A percentile compares a stretch with the other conserved stretches of the same genome.
Conservation (phyloP, 2,329 filamentous ascomycete genomes). For the Aspergillus jensenii region DNA sequence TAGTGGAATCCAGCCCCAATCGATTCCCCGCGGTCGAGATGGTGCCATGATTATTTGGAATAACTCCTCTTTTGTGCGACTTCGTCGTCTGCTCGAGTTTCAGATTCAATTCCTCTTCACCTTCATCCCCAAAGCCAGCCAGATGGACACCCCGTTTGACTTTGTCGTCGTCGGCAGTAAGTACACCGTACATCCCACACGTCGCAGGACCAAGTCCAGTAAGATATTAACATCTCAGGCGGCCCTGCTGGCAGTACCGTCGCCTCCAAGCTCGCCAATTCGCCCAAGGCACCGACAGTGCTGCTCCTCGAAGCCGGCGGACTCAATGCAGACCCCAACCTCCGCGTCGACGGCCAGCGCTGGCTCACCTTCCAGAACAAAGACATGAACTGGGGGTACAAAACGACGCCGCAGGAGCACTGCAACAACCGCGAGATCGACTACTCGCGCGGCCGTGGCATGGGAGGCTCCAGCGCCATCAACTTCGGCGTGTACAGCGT, state of each 20-base stretch:
- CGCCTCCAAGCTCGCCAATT: conserved; percentile 53
- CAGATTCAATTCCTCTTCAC: too few relatives aligned
- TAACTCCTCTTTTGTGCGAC: too few relatives aligned
- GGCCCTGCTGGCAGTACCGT: conserved; percentile 62
- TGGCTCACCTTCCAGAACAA: conserved; percentile 53
- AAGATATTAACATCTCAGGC: conserved; percentile 35
- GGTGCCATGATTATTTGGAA: too few relatives aligned
- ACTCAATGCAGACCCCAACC: conserved; percentile 47
- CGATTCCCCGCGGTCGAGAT: too few relatives aligned
- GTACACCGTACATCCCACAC: neutral
- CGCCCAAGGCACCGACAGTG: conserved; percentile 50
- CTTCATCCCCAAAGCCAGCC: too few relatives aligned
- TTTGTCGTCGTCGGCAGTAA: neutral
- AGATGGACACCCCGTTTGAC: neutral
- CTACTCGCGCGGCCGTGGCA: conserved; percentile 52
- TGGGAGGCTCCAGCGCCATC: conserved; percentile 55
- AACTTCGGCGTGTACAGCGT: conserved; percentile 57
- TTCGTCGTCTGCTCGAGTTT: too few relatives aligned
- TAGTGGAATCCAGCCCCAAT: too few relatives aligned
- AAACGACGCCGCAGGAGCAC: conserved; percentile 49
- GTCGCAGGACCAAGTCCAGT: neutral
- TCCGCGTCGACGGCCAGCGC: conserved; percentile 56
- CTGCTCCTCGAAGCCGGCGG: conserved; percentile 63
- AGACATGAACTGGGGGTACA: conserved; percentile 55
- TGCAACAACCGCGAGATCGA: conserved; percentile 47